These are phyloP conservation scores for Fusarium musae DNA, from an alignment of 2,329 filamentous ascomycete genomes.

Conservation along the genomic window DNA sequence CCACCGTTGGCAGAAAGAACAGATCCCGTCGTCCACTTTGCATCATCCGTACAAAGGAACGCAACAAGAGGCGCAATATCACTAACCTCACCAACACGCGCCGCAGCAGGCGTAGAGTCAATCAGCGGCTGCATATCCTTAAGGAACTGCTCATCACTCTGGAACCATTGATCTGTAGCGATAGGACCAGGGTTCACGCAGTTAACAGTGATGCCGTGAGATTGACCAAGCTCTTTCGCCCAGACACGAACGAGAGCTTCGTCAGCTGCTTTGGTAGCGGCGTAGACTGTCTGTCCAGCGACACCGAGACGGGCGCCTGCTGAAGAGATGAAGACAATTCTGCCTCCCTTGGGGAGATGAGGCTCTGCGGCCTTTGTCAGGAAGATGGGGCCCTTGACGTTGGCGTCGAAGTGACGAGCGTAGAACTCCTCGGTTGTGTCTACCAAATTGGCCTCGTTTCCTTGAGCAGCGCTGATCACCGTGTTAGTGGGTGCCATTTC, in stretches of 20 bases:
- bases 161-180: constrained; percentile 41
- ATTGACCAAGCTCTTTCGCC: constrained; percentile 44
- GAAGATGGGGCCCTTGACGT: neutral
- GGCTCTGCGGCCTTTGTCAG: neutral
- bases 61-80: neutral
- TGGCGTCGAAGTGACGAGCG: neutral
- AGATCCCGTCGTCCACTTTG: neutral
- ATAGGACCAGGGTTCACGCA: constrained; percentile 48
- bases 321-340: neutral
- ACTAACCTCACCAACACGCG: neutral
- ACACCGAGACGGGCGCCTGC: neutral
- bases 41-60: neutral
- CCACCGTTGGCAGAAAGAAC: neutral
- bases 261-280: neutral
- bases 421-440: neutral
- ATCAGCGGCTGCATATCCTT: constrained; percentile 40
- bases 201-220: constrained; percentile 46
- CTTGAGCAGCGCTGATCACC: neutral
- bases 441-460: neutral
- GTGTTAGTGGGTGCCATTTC: neutral
- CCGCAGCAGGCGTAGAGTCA: neutral
- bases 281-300: neutral
- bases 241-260: neutral
- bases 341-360: neutral
- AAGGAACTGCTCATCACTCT: constrained; percentile 45